Percentiles rank a stretch among this genome's conserved stretches.
These are phyloP conservation scores for Trametes versicolor DNA, from an alignment of 1,284 basidiomycete genomes.

Conservation along the genomic window DNA sequence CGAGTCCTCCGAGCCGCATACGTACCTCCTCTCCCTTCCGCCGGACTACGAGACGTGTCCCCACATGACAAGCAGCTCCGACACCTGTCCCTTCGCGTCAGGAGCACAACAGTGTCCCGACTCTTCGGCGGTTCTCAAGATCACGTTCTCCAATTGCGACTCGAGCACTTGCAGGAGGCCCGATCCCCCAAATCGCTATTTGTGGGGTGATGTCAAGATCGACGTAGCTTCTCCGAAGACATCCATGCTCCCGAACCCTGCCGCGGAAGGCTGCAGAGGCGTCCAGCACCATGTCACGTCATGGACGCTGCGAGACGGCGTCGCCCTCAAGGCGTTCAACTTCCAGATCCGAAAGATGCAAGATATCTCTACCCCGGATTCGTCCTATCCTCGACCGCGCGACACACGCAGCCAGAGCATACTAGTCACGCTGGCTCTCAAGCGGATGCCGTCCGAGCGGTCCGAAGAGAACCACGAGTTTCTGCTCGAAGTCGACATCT, in stretches of 20 bases:
- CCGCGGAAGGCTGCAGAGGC: background rate
- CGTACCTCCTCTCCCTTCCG: background rate
- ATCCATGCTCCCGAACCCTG: background rate
- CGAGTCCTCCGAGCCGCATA: background rate
- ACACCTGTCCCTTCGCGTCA: background rate
- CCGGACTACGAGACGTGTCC: background rate
- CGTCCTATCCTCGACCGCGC: background rate
- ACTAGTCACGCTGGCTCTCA: background rate
- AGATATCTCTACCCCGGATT: background rate
- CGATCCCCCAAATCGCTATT: background rate
- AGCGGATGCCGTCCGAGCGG: background rate
- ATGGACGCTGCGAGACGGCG: background rate
- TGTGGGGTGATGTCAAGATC: background rate
- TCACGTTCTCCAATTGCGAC: background rate
- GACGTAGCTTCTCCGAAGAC: background rate
- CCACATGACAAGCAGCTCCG: background rate
- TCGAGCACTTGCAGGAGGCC: background rate
- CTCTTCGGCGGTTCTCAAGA: background rate
- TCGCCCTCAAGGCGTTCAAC: constrained; percentile 4
- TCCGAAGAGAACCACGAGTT: background rate
- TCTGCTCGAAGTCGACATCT: background rate
- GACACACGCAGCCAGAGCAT: background rate
- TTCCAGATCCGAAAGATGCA: background rate
- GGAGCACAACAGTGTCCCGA: background rate
- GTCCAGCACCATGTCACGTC: background rate